These are phyloP conservation scores for Aspergillus indologenus DNA, from an alignment of 495 filamentous ascomycete genomes.

Conservation along the genomic window DNA sequence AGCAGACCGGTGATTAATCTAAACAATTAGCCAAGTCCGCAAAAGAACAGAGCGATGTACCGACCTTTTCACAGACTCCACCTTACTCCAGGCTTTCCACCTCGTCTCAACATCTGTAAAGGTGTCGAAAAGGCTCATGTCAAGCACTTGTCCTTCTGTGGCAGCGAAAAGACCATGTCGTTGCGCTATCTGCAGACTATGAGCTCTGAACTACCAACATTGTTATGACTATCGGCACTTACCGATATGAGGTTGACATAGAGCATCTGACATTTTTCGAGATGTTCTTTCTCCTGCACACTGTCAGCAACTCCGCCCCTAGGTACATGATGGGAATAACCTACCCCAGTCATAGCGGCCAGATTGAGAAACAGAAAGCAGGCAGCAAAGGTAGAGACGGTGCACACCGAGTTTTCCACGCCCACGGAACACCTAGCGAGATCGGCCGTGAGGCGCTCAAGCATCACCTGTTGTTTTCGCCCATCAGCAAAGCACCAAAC, in stretches of 20 bases:
- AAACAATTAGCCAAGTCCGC: background rate
- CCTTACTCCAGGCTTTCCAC: slow-evolving; percentile 54
- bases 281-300: slow-evolving; percentile 40
- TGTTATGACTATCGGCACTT: slow-evolving; percentile 11
- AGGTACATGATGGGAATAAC: background rate
- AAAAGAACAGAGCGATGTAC: slow-evolving; percentile 20
- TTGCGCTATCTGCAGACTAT: slow-evolving; percentile 40
- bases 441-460: slow-evolving; percentile 42
- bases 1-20: slow-evolving; percentile 49
- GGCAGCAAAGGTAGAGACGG: slow-evolving; percentile 47
- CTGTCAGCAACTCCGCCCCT: slow-evolving; percentile 14
- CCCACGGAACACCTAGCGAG: slow-evolving; percentile 38
- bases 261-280: slow-evolving; percentile 47
- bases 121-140: slow-evolving; percentile 44
- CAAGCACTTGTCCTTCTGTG: slow-evolving; percentile 44
- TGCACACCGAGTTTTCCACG: slow-evolving; percentile 33
- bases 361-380: slow-evolving; percentile 47
- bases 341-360: slow-evolving; percentile 49
- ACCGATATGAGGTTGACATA: slow-evolving; percentile 52
- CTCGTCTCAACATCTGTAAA: slow-evolving; percentile 46
- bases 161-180: slow-evolving; percentile 50
- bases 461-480: slow-evolving; percentile 27
- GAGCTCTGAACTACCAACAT: background rate
- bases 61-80: slow-evolving; percentile 46
- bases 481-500: slow-evolving; percentile 10